phyloP scores from a whole-genome alignment of 139 green algal genomes.

The Tetratostichococcus sp. region DNA sequence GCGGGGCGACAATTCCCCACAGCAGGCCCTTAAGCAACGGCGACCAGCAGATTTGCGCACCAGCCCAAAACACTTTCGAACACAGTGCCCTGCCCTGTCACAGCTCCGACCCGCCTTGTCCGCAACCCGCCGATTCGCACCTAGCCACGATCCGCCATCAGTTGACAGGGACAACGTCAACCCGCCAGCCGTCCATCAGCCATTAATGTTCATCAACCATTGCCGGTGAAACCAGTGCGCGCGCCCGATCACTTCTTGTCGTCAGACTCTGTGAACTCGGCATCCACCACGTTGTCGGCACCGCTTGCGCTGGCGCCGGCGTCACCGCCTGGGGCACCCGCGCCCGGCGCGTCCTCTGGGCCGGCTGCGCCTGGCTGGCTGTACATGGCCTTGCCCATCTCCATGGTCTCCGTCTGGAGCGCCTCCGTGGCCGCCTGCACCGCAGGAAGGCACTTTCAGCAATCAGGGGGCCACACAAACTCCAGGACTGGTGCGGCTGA shows the following conservation, averaged over 20 bases:
- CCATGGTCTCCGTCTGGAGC: conserved; percentile 86
- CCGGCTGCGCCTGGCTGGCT: conserved; percentile 21
- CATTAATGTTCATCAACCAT: too few relatives aligned
- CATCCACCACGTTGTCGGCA: conserved; percentile 92
- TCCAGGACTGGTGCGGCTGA: too few relatives aligned
- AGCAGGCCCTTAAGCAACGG: too few relatives aligned
- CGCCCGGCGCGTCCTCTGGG: background rate
- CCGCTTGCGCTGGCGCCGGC: conserved; percentile 23
- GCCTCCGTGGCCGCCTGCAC: conserved; percentile 73
- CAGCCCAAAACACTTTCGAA: background rate
- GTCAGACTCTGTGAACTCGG: conserved; percentile 87
- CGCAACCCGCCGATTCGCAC: too few relatives aligned
- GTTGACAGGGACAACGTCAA: too few relatives aligned
- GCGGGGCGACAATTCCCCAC: too few relatives aligned
- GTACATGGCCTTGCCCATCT: conserved; percentile 91
- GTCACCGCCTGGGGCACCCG: conserved; percentile 7
- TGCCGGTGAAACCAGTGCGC: too few relatives aligned
- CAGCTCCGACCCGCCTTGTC: too few relatives aligned
- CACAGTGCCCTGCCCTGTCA: background rate
- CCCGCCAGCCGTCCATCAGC: too few relatives aligned
- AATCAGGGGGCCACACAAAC: too few relatives aligned
- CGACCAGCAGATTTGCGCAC: background rate
- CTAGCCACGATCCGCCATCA: too few relatives aligned
- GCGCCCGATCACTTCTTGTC: conserved; percentile 1
- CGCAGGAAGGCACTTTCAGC: too few relatives aligned